Base-by-base conservation (phyloP, 257 asterid species). In the Craterostigma plantagineum region DNA sequence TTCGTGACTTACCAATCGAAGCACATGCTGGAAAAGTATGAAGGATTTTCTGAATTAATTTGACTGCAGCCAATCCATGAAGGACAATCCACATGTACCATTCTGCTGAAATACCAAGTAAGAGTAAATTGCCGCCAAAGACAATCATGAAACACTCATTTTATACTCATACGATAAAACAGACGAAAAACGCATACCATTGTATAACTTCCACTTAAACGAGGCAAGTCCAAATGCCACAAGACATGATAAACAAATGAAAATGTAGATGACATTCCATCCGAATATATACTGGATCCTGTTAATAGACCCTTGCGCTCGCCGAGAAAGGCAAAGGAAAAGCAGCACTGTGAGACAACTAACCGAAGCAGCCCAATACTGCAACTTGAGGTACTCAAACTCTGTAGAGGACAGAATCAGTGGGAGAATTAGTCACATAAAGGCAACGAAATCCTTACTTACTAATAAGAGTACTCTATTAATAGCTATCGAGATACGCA, bases 11-110 rank as follows among this genome's bases (percentile, higher is more conserved):
- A 79, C 99, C 99, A 59, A 79, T 73, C 55, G 99, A 80, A 65
- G 84, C 78, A 46, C 99, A 90, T 50, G 80, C 80, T n/a, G 96
- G 96, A 63, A 83, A 90, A 34, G 67, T 66, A 46, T 38, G 61
- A 51, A 90, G 91, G 41, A 80, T 63, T 27, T 64, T 69, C 71
- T 70, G 75, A 58, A 83, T 75, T 54, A 90, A 58, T 42, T 54
- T 45, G 30, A 69, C 67, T 10, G 94, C 77, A 34, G 73, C 81
- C 17, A 67, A 49, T 43, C 94, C 96, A 63, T 79, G 96, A 60
- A 60, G 54, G 60, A 69, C 62, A 46, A 72, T 72, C 87, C 91
- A 90, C 15, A 73, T 55, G 16, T 66, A 57, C 57, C 70, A 55
- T 48, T 73, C 16, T 44, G 52, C 58, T 42, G 62, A 52, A 63